Evolutionary conservation across 1,284 basidiomycete genomes (phyloP).

Genomic region (Microbotryum intermedium): DNA sequence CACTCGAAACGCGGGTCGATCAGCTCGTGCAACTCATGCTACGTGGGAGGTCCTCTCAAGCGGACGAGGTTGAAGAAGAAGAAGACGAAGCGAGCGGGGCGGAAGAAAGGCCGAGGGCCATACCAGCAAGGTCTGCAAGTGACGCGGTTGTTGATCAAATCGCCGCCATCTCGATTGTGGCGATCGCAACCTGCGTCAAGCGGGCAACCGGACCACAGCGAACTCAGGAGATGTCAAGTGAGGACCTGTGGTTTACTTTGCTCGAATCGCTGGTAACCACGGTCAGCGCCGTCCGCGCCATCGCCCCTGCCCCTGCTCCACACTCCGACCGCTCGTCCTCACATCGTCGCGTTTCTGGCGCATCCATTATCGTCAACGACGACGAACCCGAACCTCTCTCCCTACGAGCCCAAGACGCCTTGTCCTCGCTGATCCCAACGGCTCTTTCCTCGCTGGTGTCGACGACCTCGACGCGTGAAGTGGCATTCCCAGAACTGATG

Average conservation of each 20-base stretch:
- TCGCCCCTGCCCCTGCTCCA: constrained; percentile 30
- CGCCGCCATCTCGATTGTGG: constrained; percentile 44
- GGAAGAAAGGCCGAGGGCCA: constrained; percentile 33
- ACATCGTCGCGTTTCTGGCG: constrained; percentile 16
- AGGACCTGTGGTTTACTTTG: constrained; percentile 85
- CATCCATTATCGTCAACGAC: constrained; percentile 25
- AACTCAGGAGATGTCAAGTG: constrained; percentile 47
- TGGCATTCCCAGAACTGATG: constrained; percentile 87
- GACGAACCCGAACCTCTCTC: constrained; percentile 30
- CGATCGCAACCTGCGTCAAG: constrained; percentile 28
- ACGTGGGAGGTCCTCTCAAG: not conserved
- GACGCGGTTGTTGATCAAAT: constrained; percentile 39
- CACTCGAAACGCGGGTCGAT: constrained; percentile 52
- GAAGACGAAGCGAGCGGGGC: not conserved
- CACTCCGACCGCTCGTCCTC: constrained; percentile 10
- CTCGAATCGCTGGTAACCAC: constrained; percentile 70
- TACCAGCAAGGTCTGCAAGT: constrained; percentile 34
- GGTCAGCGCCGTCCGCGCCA: constrained; percentile 59
- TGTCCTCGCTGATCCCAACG: constrained; percentile 70
- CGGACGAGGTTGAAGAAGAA: not conserved
- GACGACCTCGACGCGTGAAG: constrained; percentile 64
- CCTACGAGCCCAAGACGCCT: constrained; percentile 44
- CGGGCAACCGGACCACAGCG: constrained; percentile 8
- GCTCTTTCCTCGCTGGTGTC: constrained; percentile 79
- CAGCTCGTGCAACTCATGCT: constrained; percentile 47